Evolutionary conservation across 345 rosid species (phyloP), one percentile per base, ranked within the genome.

Genomic region (Orychophragmus violaceus): DNA sequence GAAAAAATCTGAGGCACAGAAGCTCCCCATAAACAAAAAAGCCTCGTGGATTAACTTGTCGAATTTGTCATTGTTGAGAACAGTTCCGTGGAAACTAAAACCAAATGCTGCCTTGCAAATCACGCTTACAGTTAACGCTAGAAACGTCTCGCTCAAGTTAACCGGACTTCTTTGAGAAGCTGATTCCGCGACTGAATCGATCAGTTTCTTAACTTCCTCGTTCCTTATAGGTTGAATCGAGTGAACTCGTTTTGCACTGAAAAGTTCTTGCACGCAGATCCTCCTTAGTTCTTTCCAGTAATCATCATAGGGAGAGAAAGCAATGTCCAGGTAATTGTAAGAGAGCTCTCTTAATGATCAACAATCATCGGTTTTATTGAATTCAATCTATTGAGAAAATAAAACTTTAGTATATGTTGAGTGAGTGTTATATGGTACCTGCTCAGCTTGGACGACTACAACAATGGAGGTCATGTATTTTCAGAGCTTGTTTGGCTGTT

Each of bases 1-100:
- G 33, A 80, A 56, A 36, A 68, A 70, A 41, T 86, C 82, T 1
- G 78, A 57, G 23, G 76, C 55, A 21, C 57, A 84, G 28, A 78
- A 73, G 44, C 77, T 72, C 0, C 52, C 69, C 6, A 79, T 19
- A 37, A 81, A 17, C 49, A 17, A 3, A 17, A 44, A 17, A 2
- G 13, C 13, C 24, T 45, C 50, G 13, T 13, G 6, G 13, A 19
- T 2, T 19, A 45, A 45, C 50, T 45, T 45, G 24, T 18, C 4
- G 50, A 45, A 18, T 9, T 24, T 45, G 13, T 45, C 23, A 45
- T 45, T 45, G 50, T 44, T 44, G 23, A 44, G 50, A 18, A 18
- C 50, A 44, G 50, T 44, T 44, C 5, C 50, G 2, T 44, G 24
- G 13, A 44, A 45, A 45, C 50, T 45, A 12, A 45, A 5, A 45